These are phyloP conservation scores for Hypomyces perniciosus DNA, from an alignment of 2,329 filamentous ascomycete genomes.

Conservation along the genomic window DNA sequence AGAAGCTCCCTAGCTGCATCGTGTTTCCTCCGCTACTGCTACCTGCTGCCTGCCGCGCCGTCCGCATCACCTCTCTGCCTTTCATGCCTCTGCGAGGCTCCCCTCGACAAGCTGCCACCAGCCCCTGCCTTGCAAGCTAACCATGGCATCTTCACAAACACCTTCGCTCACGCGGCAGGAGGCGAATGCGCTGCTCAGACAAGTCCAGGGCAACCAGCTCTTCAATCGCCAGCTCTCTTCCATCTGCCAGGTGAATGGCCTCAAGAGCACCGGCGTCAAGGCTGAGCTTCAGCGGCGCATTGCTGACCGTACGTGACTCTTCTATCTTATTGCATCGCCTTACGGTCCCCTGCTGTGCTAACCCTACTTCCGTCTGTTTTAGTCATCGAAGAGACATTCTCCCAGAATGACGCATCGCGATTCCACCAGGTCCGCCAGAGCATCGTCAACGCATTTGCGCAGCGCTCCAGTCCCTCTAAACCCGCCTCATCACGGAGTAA, in stretches of 20 bases:
- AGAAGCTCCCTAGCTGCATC: not conserved
- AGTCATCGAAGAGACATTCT: constrained; percentile 39
- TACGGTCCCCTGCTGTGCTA: not conserved
- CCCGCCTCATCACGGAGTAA: constrained; percentile 15
- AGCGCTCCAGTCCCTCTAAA: constrained; percentile 23
- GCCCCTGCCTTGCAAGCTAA: constrained; percentile 8
- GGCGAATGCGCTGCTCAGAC: constrained; percentile 38
- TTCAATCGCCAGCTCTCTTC: constrained; percentile 63
- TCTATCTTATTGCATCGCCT: not conserved
- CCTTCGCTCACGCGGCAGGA: constrained; percentile 34
- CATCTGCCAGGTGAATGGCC: constrained; percentile 68
- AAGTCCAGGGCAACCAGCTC: constrained; percentile 38
- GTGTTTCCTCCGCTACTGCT: not conserved
- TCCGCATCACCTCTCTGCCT: not conserved
- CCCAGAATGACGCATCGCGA: constrained; percentile 31
- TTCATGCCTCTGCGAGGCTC: constrained; percentile 8
- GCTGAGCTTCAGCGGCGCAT: constrained; percentile 73
- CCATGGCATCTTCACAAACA: constrained; percentile 22
- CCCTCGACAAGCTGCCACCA: not conserved
- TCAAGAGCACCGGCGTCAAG: constrained; percentile 80
- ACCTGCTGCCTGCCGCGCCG: not conserved
- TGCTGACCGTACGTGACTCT: constrained; percentile 60
- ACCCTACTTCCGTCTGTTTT: not conserved
- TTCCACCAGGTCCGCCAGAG: constrained; percentile 41
- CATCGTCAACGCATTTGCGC: constrained; percentile 29